phyloP scores from a whole-genome alignment of 2,329 filamentous ascomycete species.

The Fusarium solani-melongenae region DNA sequence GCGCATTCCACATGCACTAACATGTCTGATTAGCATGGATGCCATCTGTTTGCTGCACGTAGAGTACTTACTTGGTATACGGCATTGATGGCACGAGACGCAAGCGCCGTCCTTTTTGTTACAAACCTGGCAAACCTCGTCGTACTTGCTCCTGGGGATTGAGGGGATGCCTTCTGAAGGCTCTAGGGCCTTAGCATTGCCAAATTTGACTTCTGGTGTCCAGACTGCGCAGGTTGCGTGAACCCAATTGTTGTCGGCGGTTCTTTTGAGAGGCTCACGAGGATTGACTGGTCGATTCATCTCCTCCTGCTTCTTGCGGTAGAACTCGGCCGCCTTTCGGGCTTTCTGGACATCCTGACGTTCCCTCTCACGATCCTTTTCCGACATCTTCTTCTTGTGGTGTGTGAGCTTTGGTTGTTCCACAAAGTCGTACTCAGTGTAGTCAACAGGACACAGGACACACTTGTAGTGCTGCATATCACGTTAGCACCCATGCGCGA shows the following conservation, averaged over 20 bases:
- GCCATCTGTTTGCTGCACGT: neutral
- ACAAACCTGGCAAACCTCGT: constrained; percentile 86
- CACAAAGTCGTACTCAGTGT: constrained; percentile 84
- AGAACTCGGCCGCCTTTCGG: constrained; percentile 81
- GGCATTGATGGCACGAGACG: constrained; percentile 82
- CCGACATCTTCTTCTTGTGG: constrained; percentile 86
- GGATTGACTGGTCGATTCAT: constrained; percentile 85
- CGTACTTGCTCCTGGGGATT: constrained; percentile 78
- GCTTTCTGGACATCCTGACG: constrained; percentile 86
- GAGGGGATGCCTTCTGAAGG: constrained; percentile 91
- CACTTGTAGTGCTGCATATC: constrained; percentile 82
- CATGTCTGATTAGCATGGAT: constrained; percentile 17
- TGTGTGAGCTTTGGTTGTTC: constrained; percentile 68
- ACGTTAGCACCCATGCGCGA: constrained; percentile 45
- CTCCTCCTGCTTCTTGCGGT: constrained; percentile 84
- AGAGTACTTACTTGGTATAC: constrained; percentile 56
- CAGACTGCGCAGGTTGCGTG: constrained; percentile 94
- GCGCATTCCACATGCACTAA: constrained; percentile 91
- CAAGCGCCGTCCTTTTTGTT: constrained; percentile 81
- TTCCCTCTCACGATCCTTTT: constrained; percentile 91
- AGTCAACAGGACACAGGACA: constrained; percentile 86
- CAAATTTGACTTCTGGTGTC: constrained; percentile 93
- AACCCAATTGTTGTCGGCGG: constrained; percentile 97
- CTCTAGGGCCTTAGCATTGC: constrained; percentile 82
- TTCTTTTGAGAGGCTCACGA: constrained; percentile 91